phyloP scores from a whole-genome alignment of 1,284 basidiomycete genomes.

The Tilletia indica region DNA sequence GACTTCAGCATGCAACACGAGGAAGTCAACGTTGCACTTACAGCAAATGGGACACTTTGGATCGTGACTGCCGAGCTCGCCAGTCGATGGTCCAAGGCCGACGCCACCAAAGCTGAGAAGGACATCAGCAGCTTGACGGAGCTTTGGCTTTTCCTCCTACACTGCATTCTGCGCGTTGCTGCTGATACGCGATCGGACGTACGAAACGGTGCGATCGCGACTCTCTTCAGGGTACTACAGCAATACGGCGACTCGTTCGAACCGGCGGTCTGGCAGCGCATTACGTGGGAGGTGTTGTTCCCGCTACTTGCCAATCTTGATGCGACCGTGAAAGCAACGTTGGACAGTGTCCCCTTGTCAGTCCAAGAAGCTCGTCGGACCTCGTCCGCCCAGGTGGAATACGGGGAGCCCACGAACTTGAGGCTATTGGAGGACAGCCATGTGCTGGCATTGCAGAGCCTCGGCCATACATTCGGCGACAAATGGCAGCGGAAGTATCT shows the following conservation, averaged over 20 bases:
- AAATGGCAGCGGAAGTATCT: constrained; percentile 75
- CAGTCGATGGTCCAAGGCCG: constrained; percentile 28
- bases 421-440: constrained; percentile 78
- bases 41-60: constrained; percentile 57
- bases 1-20: constrained; percentile 80
- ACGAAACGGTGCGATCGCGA: constrained; percentile 87
- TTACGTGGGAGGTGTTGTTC: constrained; percentile 69
- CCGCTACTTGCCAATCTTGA: constrained; percentile 74
- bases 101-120: constrained; percentile 20
- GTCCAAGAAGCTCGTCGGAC: constrained; percentile 19
- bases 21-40: constrained; percentile 92
- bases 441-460: constrained; percentile 77
- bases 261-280: constrained; percentile 71
- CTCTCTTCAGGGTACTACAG: constrained; percentile 87
- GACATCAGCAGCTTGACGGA: constrained; percentile 20
- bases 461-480: constrained; percentile 77
- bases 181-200: constrained; percentile 81
- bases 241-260: constrained; percentile 82
- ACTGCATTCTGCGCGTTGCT: constrained; percentile 78
- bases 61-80: constrained; percentile 51
- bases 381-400: constrained; percentile 60
- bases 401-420: constrained; percentile 69
- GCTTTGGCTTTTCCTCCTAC: constrained; percentile 81
- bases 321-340: constrained; percentile 56
- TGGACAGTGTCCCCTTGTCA: constrained; percentile 7